A percentile compares a stretch with the other conserved stretches of the same genome.
Conservation (phyloP, 306 rosid species). For the Pyrus betulifolia region DNA sequence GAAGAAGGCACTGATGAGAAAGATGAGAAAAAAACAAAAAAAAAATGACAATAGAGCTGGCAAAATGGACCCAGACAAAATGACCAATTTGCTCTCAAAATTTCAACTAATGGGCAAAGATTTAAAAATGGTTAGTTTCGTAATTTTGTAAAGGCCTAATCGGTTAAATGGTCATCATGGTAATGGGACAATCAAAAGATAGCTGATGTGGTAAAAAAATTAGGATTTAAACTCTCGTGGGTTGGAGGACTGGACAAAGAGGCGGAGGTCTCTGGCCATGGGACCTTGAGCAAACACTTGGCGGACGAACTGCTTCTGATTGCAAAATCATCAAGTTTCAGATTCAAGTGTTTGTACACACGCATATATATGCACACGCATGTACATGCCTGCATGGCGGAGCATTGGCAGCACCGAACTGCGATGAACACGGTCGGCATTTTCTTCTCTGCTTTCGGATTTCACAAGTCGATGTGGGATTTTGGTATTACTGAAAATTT, state of each 20-base stretch:
- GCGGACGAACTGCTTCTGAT: slow-evolving; percentile 61
- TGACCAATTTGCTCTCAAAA: too few species aligned
- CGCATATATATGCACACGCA: neutral
- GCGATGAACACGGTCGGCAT: slow-evolving; percentile 65
- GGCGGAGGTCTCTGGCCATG: slow-evolving; percentile 60
- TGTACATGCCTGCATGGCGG: slow-evolving; percentile 63
- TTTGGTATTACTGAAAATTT: neutral
- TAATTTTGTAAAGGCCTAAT: too few species aligned
- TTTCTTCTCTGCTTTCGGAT: neutral
- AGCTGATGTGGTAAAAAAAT: too few species aligned
- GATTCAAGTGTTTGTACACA: neutral
- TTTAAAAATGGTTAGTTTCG: too few species aligned
- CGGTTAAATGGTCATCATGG: too few species aligned
- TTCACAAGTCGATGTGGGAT: neutral
- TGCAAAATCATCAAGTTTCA: slow-evolving; percentile 23
- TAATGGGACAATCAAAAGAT: too few species aligned
- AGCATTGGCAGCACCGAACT: slow-evolving; percentile 77
- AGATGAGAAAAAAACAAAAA: neutral
- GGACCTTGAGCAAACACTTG: slow-evolving; percentile 71
- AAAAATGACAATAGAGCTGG: too few species aligned
- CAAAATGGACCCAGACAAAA: too few species aligned
- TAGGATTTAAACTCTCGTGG: too few species aligned
- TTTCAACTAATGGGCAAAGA: too few species aligned
- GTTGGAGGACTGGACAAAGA: slow-evolving; percentile 77
- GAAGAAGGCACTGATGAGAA: neutral